phyloP scores from a whole-genome alignment of 163 green algal species.

The Volvox carteri region DNA sequence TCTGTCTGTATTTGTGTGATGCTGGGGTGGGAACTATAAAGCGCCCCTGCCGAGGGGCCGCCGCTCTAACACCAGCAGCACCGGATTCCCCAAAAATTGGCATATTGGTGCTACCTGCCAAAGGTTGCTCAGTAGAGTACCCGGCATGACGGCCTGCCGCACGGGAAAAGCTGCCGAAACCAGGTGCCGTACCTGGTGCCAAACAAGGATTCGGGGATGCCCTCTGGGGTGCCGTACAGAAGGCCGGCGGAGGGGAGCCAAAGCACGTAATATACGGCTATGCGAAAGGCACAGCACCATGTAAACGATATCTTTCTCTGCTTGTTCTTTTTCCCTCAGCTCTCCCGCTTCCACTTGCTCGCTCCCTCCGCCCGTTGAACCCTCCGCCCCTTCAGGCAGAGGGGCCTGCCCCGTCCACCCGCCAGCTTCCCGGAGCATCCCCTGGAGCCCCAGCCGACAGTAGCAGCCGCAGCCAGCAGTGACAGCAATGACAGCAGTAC shows the following conservation, averaged over 20 bases:
- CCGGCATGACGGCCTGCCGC: too few species aligned
- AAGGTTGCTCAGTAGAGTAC: too few species aligned
- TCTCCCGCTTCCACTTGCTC: neutral
- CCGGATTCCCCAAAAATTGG: too few species aligned
- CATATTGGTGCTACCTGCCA: too few species aligned
- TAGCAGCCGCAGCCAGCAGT: neutral
- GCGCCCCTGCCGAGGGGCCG: too few species aligned
- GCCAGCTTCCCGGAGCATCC: conserved; percentile 13
- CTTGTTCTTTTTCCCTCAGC: neutral
- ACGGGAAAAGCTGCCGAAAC: too few species aligned
- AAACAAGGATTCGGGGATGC: too few species aligned
- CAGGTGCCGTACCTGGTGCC: too few species aligned
- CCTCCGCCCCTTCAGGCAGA: conserved; percentile 7
- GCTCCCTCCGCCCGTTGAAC: neutral
- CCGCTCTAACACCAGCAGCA: too few species aligned
- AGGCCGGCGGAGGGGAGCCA: too few species aligned
- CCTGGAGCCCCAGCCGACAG: neutral
- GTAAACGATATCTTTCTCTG: neutral
- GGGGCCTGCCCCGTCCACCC: conserved; percentile 22
- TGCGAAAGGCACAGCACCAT: neutral
- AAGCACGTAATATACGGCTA: too few species aligned
- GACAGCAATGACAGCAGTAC: neutral
- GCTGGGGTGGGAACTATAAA: neutral
- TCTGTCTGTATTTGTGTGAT: neutral
- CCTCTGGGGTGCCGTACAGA: too few species aligned